Percentiles rank a stretch among this genome's conserved stretches.
phyloP scores from a whole-genome alignment of 441 rosid genomes.

The Aleurites moluccanus region DNA sequence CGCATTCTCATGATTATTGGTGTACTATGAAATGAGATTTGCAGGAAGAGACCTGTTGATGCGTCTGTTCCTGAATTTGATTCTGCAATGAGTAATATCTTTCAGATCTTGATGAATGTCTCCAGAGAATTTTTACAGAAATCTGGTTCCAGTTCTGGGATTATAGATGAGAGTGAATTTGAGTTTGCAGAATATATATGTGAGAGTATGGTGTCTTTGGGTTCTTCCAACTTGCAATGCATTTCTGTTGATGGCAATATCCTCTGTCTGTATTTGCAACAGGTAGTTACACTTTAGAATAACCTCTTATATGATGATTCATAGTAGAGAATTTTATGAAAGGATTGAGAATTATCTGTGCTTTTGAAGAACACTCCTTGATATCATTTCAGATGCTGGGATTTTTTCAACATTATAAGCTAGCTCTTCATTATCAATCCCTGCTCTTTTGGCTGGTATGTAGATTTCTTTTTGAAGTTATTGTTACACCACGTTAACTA shows the following conservation, averaged over 20 bases:
- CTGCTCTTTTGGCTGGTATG: constrained; percentile 91
- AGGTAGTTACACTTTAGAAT: constrained; percentile 48
- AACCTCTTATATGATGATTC: background rate
- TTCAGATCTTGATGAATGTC: constrained; percentile 76
- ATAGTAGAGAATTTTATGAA: background rate
- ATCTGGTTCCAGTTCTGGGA: constrained; percentile 53
- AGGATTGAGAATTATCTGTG: background rate
- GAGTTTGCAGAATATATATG: constrained; percentile 87
- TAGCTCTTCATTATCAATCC: constrained; percentile 81
- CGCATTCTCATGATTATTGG: constrained; percentile 17
- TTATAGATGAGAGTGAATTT: constrained; percentile 66
- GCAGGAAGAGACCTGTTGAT: constrained; percentile 87
- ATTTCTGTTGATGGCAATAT: constrained; percentile 51
- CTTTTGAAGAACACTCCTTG: constrained; percentile 14
- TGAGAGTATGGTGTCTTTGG: constrained; percentile 91
- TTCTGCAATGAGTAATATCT: constrained; percentile 75
- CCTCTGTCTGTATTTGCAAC: constrained; percentile 66
- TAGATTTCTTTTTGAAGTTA: constrained; percentile 23
- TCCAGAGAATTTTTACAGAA: constrained; percentile 67
- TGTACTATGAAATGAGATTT: constrained; percentile 27
- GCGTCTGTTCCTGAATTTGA: constrained; percentile 74
- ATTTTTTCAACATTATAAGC: constrained; percentile 81
- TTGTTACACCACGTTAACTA: background rate
- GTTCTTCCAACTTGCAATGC: constrained; percentile 81
- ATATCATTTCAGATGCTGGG: constrained; percentile 74